Base-by-base conservation (phyloP, 441 rosid species). In the Eruca vesicaria region DNA sequence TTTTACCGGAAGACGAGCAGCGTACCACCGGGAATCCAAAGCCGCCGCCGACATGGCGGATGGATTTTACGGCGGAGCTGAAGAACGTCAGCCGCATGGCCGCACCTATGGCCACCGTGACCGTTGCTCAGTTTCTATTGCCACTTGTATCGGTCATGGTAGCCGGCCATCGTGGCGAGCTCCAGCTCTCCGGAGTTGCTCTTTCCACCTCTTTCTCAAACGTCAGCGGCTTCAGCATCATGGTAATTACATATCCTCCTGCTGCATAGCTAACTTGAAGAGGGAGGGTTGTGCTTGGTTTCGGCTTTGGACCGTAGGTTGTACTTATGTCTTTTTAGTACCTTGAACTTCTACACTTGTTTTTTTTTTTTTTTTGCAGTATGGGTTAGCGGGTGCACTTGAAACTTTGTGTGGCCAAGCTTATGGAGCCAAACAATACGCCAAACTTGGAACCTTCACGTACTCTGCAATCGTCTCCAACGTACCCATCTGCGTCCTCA, bases 341-440 rank as follows among this genome's bases (percentile, higher is more conserved):
- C 60, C 6, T 55, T 66, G 71, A 41, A 35, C 16, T 3, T 4
- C 14, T 64, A 7, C 15, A 12, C 5, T 38, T 48, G 9, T 53
- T 23, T 55, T 60, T n/a, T n/a, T n/a, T n/a, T n/a, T n/a, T n/a
- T n/a, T n/a, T 28, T 7, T 61, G 48, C 33, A 75, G 78, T 43
- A 0, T 55, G 81, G 81, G 4, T 60, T 68, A 68, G 81, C 16
- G 0, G 78, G 81, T 68, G 81, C 74, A 21, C 81, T 78, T 18
- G 81, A 78, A 68, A 78, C 81, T 38, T 65, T 72, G 7, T 78
- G 81, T 72, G 81, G 81, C 0, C 81, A 78, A 73, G 78, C 81
- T 73, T 78, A 62, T 61, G 81, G 81, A 73, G 78, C 81, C 4
- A 73, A 63, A 41, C 74, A 73, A 67, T 73, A 78, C 31, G 7